Evolutionary conservation across 495 filamentous ascomycete genomes (phyloP).

Genomic region (Penicillium lividum): DNA sequence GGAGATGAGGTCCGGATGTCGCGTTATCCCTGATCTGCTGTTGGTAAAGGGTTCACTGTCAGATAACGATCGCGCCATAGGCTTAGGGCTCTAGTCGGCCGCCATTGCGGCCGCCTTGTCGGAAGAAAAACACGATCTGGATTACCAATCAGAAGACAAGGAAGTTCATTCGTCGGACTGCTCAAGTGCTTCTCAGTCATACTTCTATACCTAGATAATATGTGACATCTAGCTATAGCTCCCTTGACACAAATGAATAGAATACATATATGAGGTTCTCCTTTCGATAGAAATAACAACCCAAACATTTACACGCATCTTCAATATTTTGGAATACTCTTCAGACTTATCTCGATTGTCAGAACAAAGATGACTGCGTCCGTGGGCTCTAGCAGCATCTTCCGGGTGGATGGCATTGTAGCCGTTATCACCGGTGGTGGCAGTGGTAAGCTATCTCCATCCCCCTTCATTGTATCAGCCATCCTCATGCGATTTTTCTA

Average conservation of each 20-base stretch:
- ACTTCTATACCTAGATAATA: not conserved
- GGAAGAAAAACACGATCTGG: not conserved
- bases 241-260: not conserved
- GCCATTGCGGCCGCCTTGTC: not conserved
- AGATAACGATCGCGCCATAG: not conserved
- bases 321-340: not conserved
- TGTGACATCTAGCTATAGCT: not conserved
- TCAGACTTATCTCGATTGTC: not conserved
- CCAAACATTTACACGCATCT: not conserved
- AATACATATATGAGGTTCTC: not conserved
- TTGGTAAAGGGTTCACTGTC: not conserved
- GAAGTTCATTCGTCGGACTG: not conserved
- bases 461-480: not conserved
- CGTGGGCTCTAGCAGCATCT: conserved; percentile 37
- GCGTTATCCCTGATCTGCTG: no score
- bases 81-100: not conserved
- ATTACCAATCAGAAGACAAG: not conserved
- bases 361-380: conserved; percentile 4
- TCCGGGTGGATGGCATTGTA: conserved; percentile 60
- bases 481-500: conserved; percentile 20
- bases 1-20: no score
- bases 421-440: conserved; percentile 64
- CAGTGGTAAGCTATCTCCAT: conserved; percentile 40
- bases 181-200: not conserved
- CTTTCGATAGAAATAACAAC: not conserved